Base-by-base conservation (phyloP, 768 basidiomycete genomes). In the Pholiota conissans region DNA sequence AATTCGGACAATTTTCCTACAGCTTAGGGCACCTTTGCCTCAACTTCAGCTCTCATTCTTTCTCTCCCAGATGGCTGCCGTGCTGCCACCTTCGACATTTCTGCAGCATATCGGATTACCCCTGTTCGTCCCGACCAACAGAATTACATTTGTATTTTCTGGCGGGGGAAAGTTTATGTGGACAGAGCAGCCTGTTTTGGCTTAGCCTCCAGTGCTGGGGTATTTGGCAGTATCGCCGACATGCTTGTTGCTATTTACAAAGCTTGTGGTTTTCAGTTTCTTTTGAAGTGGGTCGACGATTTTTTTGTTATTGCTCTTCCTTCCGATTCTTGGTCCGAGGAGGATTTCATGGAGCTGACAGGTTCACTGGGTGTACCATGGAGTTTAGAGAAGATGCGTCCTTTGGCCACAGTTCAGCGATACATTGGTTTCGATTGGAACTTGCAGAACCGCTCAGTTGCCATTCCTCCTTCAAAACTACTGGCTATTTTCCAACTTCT, bases 21-120 rank as follows among this genome's bases (percentile, higher is more conserved):
- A 0, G 66, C 52, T 0, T 80, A 79, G 78, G 75, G 76, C 0
- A 72, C 76, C 1, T 79, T 79, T 63, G 57, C 61, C 11, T 42
- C 54, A 0, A 65, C 67, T 2, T 20, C 61, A 0, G 49, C 47
- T 0, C 58, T 77, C 0, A 66, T 79, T 1, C 63, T 73, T 0
- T 57, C 59, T 3, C 61, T 73, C 0, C 77, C 76, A 0, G 60
- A 60, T 0, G 75, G 76, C 9, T 67, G 65, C 28, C 28, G 52
- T 11, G 76, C 73, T 2, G 74, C 78, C 0, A 71, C 73, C 0
- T 74, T 77, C 63, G 72, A 81, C 57, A 71, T 81, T 14, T 65
- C 64, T 0, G 62, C 76, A 3, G 78, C 77, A 0, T 78, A 76
- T 57, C 62, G 74, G 1, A 59, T 70, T 2, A 74, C 68, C 0